phyloP scores from a whole-genome alignment of 2,329 filamentous ascomycete species.

The Fusarium sp. region DNA sequence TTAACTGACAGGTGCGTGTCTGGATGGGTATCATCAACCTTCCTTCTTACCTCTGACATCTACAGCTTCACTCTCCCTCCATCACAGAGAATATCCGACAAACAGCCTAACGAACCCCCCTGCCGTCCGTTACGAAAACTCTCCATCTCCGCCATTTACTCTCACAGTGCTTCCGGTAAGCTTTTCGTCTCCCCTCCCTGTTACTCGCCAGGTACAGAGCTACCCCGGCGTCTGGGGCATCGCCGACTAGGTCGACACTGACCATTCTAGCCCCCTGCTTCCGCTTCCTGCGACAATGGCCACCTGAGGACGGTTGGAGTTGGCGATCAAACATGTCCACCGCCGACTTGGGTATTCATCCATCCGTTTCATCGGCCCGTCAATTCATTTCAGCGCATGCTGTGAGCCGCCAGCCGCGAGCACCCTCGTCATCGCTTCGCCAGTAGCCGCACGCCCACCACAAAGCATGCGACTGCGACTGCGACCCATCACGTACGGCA shows the following conservation, averaged over 20 bases:
- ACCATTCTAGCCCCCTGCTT: slow-evolving; percentile 10
- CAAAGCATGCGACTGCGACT: background rate
- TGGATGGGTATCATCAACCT: background rate
- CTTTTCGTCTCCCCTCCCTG: slow-evolving; percentile 10
- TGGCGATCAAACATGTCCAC: slow-evolving; percentile 34
- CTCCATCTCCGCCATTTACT: slow-evolving; percentile 17
- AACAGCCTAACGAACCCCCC: background rate
- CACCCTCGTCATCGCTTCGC: background rate
- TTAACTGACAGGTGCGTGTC: background rate
- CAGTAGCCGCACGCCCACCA: background rate
- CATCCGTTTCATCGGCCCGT: slow-evolving; percentile 38
- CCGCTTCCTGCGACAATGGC: slow-evolving; percentile 12
- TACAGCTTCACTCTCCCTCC: background rate
- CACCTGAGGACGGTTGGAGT: slow-evolving; percentile 32
- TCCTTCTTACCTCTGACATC: background rate
- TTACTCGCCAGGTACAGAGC: background rate
- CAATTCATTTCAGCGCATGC: slow-evolving; percentile 15
- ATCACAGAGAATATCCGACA: background rate
- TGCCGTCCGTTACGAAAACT: background rate
- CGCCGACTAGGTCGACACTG: slow-evolving; percentile 1
- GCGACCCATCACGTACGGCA: background rate
- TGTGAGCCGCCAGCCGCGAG: slow-evolving; percentile 6
- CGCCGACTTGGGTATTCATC: slow-evolving; percentile 23
- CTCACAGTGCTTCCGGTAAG: slow-evolving; percentile 1
- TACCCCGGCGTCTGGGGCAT: slow-evolving; percentile 14